Evolutionary conservation across 768 basidiomycete species (phyloP), one percentile per base, ranked within the genome.

Genomic region (Boletus eberwhitei): DNA sequence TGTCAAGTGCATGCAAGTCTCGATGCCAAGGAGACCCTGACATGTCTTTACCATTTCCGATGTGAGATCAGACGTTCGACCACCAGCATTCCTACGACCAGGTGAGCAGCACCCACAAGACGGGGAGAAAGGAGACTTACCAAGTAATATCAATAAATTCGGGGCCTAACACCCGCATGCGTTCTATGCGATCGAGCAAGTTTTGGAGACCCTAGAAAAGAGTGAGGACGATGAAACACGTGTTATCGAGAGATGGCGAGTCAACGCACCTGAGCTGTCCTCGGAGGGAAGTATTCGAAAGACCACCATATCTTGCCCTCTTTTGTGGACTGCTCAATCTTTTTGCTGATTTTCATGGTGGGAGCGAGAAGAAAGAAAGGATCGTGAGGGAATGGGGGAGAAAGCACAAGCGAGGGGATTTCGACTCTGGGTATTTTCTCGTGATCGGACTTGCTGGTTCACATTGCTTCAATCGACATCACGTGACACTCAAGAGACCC

Each of bases 111-210:
- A 13, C 19, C 36, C 11, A 32, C 21, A 48, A 40, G 51, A 43
- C 13, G 19, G 24, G 22, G 4, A 45, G 39, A 42, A 59, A 50
- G 50, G 40, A 48, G 12, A 54, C 77, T 44, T 56, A 86, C 93
- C 93, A 98, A 69, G 96, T 98, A 66, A 98, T 96, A 70, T 98
- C 96, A 63, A 98, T 89, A 69, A 99, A 99, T 70, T 97, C 96
- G 9, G 97, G 97, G 2, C 97, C 96, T 35, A 97, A 75, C 8
- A 83, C 83, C 50, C 93, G 82, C 97, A 99, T 98, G 59, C 95
- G 91, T 72, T 98, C 96, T 75, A 99, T 98, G 65, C 97, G 94
- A 73, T 98, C 95, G 56, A 97, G 80, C 34, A 99, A 78, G 72
- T 99, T 99, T 87, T 96, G 92, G 44, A 97, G 68, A 50, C 70